Base-by-base conservation (phyloP, 805 yeast species). In the Helenozyma rhizophorensis region DNA sequence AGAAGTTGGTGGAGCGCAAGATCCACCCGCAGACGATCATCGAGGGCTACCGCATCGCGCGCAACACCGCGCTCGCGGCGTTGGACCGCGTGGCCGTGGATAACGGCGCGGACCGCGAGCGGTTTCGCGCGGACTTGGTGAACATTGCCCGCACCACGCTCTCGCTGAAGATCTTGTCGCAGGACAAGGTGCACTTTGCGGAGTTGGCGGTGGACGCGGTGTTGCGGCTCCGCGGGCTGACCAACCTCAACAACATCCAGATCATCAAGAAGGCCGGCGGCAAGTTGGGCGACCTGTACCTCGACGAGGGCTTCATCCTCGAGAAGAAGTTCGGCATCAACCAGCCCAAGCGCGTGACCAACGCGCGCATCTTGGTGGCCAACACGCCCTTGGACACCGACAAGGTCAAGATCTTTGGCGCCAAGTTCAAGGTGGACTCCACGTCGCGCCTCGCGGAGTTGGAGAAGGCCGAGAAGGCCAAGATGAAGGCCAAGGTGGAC, bases 21-120 rank as follows among this genome's bases (percentile, higher is more conserved):
- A 93, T 93, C 44, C 98, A 93, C 62, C 98, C 99, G 24, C 97
- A 90, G 62, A 90, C 97, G 4, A 90, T 93, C 53, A 88, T 93
- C 45, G 95, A 87, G 58, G 99, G 99, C 35, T 93, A 74, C 63
- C 74, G 97, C 62, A 77, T 87, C 45, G 98, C 97, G 4, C 69
- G 87, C 13, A 70, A 72, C 34, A 87, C 87, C n/a, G 96, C 98
- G 1, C 61, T 90, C 23, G 68, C 59, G 8, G 88, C 95, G n/a
- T 74, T 93, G 50, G 83, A 79, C 41, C 72, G 71, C 38, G 68
- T 76, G 25, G 89, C 97, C 1, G 78, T 83, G 16, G 89, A 93
- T 57, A 75, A 83, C 51, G 78, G 80, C 34, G 47, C 56, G 12
- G 65, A 83, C 51, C 47, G 65, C 15, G 82, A 66, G 22, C 61